Percentiles rank a stretch among this genome's conserved stretches.
Conservation (phyloP, 139 green algal species). For the Pycnococcus provasolii region DNA sequence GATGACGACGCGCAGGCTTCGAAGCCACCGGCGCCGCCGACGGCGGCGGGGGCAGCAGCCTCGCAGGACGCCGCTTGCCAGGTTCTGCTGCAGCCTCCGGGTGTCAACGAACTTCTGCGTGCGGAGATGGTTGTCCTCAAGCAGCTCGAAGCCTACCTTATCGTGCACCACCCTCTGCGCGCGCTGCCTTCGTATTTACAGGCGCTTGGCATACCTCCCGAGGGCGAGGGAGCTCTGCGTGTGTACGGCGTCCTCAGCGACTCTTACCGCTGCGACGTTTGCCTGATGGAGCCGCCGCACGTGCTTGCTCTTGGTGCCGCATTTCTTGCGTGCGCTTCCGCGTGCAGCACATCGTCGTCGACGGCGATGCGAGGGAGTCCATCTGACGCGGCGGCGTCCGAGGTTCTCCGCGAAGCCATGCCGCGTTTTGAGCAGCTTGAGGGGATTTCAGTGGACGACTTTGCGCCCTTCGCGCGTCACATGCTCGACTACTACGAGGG, state of each 20-base stretch:
- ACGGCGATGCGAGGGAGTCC: no score
- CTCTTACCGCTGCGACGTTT: slow-evolving; percentile 42
- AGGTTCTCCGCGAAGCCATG: no score
- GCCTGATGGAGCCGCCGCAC: slow-evolving; percentile 51
- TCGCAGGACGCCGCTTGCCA: neutral
- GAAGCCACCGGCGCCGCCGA: neutral
- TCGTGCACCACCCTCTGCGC: slow-evolving; percentile 55
- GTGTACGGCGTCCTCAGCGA: slow-evolving; percentile 45
- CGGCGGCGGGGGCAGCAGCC: neutral
- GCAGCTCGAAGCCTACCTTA: slow-evolving; percentile 51
- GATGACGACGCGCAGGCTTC: neutral
- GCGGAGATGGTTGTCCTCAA: slow-evolving; percentile 56
- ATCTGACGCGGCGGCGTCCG: no score
- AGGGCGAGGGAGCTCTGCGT: slow-evolving; percentile 8
- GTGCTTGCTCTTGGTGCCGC: slow-evolving; percentile 52
- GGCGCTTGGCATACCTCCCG: neutral
- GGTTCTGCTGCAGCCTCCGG: slow-evolving; percentile 18
- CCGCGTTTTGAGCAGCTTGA: no score
- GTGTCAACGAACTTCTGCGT: slow-evolving; percentile 51
- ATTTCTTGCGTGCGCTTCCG: slow-evolving; percentile 32
- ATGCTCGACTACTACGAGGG: no score
- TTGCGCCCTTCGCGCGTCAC: no score
- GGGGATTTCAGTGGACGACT: no score
- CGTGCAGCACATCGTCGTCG: no score
- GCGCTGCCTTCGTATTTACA: slow-evolving; percentile 31